phyloP scores from a whole-genome alignment of 140 eudicot genomes.

The Oenanthe javanica region DNA sequence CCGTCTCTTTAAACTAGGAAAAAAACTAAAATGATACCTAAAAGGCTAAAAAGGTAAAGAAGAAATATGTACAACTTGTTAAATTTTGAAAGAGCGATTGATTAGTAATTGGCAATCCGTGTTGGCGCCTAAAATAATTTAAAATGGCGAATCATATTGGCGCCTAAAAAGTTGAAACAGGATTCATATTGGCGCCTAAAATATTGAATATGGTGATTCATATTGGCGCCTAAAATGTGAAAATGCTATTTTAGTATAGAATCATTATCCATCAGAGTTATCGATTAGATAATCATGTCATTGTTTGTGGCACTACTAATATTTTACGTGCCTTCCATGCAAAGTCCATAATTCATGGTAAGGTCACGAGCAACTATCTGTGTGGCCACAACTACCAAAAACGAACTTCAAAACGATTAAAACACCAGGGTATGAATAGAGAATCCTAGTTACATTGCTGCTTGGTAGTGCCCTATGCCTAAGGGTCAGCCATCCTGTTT shows the following conservation, averaged over 20 bases:
- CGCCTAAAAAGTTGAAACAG: background rate
- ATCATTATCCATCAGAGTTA: background rate
- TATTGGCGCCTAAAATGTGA: background rate
- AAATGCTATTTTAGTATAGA: background rate
- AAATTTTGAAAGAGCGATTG: background rate
- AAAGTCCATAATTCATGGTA: background rate
- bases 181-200: background rate
- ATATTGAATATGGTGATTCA: background rate
- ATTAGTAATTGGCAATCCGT: background rate
- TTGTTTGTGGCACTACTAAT: background rate
- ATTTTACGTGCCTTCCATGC: background rate
- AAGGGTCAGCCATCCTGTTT: background rate
- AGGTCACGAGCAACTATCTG: background rate
- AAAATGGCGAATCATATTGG: background rate
- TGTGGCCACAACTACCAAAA: background rate
- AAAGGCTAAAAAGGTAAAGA: background rate
- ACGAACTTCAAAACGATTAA: background rate
- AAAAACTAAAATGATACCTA: background rate
- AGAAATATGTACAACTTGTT: background rate
- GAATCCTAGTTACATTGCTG: background rate
- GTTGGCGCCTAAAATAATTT: background rate
- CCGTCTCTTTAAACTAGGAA: background rate
- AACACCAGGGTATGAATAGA: background rate
- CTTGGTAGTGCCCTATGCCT: background rate
- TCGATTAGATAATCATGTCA: background rate